Percentiles rank a stretch among this genome's conserved stretches.
These are phyloP conservation scores for Globisporangium yorkense DNA, from an alignment of 352 stramenopile species.

Conservation along the genomic window DNA sequence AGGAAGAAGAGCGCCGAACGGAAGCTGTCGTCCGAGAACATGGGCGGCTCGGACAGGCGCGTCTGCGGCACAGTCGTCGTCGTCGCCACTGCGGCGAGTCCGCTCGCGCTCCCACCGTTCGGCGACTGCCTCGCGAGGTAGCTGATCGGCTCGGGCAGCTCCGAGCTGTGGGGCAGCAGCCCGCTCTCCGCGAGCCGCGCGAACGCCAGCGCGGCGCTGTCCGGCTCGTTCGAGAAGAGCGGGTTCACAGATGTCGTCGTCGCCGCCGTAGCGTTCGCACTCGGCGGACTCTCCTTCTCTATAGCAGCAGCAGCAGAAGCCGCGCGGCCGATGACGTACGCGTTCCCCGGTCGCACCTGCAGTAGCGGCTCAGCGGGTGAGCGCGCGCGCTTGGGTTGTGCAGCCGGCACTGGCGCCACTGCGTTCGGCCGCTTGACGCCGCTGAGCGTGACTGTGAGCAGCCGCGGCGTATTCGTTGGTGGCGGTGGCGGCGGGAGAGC, in stretches of 20 bases:
- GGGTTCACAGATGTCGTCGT: conserved; percentile 20
- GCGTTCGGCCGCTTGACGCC: conserved; percentile 21
- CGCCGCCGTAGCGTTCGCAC: too few species aligned
- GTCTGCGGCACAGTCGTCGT: too few species aligned
- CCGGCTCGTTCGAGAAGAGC: conserved; percentile 50
- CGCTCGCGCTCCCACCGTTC: conserved; percentile 2
- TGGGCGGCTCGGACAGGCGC: conserved; percentile 4
- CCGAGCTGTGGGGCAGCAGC: conserved; percentile 42
- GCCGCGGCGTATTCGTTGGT: neutral
- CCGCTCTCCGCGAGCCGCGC: conserved; percentile 33
- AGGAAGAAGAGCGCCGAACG: conserved; percentile 61
- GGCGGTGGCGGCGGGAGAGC: conserved; percentile 4
- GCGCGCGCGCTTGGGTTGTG: conserved; percentile 5
- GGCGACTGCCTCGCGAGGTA: conserved; percentile 29
- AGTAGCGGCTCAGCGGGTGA: conserved; percentile 3
- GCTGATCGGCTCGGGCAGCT: conserved; percentile 60
- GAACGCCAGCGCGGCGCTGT: conserved; percentile 27
- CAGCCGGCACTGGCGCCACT: neutral
- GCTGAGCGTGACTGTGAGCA: conserved; percentile 49
- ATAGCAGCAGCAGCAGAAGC: neutral
- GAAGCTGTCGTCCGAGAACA: conserved; percentile 62
- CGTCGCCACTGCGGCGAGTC: neutral
- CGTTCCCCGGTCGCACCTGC: neutral
- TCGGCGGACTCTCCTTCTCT: too few species aligned
- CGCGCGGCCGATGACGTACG: neutral